A percentile compares a stretch with the other conserved stretches of the same genome.
Conservation (phyloP, 192 early-diverging fungal genomes). For the Geosiphon pyriformis region DNA sequence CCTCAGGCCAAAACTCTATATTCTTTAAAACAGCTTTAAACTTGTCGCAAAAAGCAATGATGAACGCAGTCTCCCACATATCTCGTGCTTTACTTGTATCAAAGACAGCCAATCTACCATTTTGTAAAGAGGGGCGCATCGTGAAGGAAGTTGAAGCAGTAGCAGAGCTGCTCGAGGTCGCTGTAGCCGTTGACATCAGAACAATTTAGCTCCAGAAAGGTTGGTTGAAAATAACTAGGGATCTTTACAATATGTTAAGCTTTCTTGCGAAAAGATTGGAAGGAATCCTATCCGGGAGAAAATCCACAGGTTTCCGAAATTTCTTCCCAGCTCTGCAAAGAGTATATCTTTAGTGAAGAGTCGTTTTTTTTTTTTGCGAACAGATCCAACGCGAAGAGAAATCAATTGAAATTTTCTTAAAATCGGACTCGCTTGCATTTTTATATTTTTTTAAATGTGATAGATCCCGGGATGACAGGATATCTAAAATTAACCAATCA, state of each 20-base stretch:
- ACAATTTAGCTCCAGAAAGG: neutral
- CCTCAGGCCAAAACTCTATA: constrained; percentile 23
- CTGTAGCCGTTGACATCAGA: neutral
- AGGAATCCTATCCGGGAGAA: too few relatives aligned
- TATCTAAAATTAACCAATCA: too few relatives aligned
- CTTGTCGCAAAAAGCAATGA: constrained; percentile 20
- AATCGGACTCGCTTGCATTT: too few relatives aligned
- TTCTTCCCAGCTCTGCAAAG: too few relatives aligned
- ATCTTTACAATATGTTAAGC: neutral
- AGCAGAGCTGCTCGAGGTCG: neutral
- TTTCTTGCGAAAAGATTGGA: neutral
- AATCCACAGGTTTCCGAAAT: too few relatives aligned
- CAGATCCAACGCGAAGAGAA: too few relatives aligned
- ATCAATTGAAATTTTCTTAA: too few relatives aligned
- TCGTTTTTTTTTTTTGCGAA: too few relatives aligned
- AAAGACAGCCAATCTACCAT: neutral
- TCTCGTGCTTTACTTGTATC: neutral
- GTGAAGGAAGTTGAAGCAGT: neutral
- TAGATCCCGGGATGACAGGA: too few relatives aligned
- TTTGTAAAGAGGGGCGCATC: too few relatives aligned
- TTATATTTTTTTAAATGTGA: too few relatives aligned
- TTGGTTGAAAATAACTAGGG: neutral
- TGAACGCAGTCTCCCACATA: constrained; percentile 11
- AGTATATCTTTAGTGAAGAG: too few relatives aligned
- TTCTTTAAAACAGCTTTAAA: constrained; percentile 6